phyloP scores from a whole-genome alignment of 2,329 filamentous ascomycete species.

The Diaporthe sp. region DNA sequence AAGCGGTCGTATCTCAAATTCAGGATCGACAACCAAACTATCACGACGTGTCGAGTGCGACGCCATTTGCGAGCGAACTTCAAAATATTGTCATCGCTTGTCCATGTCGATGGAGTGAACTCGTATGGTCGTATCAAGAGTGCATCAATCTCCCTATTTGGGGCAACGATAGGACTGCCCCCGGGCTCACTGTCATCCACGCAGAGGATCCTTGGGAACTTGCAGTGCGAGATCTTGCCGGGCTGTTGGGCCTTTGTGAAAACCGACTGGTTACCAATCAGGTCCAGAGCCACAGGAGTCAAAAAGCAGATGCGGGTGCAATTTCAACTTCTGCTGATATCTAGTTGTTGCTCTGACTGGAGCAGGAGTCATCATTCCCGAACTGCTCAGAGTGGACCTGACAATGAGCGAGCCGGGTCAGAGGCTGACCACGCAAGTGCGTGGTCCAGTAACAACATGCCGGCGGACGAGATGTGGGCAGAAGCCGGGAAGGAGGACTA shows the following conservation, averaged over 20 bases:
- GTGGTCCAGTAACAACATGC: too few relatives aligned
- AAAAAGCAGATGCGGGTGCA: not conserved
- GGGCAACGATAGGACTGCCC: not conserved
- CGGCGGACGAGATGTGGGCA: too few relatives aligned
- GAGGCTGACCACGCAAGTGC: too few relatives aligned
- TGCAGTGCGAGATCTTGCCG: too few relatives aligned
- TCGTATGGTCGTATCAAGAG: not conserved
- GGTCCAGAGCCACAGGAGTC: too few relatives aligned
- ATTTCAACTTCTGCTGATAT: not conserved
- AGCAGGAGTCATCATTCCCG: too few relatives aligned
- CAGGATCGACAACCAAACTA: not conserved
- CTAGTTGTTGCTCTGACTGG: constrained; percentile 6
- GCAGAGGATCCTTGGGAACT: too few relatives aligned
- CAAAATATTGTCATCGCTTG: not conserved
- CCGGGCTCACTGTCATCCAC: not conserved
- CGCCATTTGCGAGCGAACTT: not conserved
- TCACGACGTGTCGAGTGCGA: not conserved
- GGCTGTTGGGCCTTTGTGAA: too few relatives aligned
- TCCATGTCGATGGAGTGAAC: not conserved
- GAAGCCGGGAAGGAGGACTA: too few relatives aligned
- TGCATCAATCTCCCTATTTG: not conserved
- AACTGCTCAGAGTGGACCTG: too few relatives aligned
- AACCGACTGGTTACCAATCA: too few relatives aligned
- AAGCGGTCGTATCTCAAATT: not conserved
- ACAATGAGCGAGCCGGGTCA: too few relatives aligned